phyloP scores from a whole-genome alignment of 768 basidiomycete genomes.

The Phaeolepiota aurea region DNA sequence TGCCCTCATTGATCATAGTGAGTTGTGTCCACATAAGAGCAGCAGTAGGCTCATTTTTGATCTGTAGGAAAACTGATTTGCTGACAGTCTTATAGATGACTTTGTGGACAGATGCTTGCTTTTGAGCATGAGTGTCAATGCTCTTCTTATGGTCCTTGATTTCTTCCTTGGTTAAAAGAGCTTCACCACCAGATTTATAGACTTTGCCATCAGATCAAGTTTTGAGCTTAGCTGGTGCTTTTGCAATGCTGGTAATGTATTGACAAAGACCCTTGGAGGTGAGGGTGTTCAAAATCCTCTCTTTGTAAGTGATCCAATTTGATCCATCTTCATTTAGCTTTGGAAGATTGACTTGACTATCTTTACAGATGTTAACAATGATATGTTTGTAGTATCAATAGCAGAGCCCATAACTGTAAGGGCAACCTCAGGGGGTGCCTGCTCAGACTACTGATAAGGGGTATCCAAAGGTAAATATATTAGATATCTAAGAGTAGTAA shows the following conservation, averaged over 20 bases:
- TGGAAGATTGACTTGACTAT: conserved; percentile 14
- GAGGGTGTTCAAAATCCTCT: conserved; percentile 12
- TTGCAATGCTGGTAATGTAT: conserved; percentile 15
- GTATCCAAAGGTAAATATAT: too few species aligned
- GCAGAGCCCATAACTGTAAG: too few species aligned
- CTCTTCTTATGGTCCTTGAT: conserved; percentile 11
- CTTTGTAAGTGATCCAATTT: conserved; percentile 22
- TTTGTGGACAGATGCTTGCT: conserved; percentile 15
- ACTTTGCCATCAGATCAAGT: conserved; percentile 8
- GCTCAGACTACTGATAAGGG: too few species aligned
- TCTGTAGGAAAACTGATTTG: conserved; percentile 16
- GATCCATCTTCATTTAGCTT: conserved; percentile 17
- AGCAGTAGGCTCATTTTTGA: conserved; percentile 9
- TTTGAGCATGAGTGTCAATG: conserved; percentile 13
- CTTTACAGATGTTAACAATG: too few species aligned
- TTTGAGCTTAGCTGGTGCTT: conserved; percentile 9
- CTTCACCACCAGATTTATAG: conserved; percentile 5
- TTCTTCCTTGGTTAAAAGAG: conserved; percentile 10
- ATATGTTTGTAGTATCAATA: too few species aligned
- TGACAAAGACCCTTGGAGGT: conserved; percentile 14
- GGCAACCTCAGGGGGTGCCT: too few species aligned
- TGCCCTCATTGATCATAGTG: conserved; percentile 11
- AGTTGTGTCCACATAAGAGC: conserved; percentile 14
- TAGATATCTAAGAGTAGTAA: too few species aligned
- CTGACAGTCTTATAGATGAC: conserved; percentile 16